Base-by-base conservation (phyloP, 176 grass and related monocot species). In the Eleusine indica region DNA sequence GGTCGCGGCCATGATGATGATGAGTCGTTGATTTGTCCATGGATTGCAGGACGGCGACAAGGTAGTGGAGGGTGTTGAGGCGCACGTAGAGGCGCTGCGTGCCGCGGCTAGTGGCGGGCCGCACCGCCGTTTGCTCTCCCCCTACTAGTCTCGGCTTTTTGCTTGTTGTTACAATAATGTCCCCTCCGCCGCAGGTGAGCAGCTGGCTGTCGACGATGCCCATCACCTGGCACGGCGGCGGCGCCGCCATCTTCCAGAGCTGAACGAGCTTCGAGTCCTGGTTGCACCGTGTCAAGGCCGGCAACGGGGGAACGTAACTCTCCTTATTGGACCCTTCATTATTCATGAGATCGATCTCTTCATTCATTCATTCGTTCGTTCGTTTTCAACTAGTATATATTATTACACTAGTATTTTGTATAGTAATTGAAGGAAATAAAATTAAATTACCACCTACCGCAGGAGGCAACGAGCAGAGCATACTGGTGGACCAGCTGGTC, bases 1-100 rank as follows among this genome's bases (percentile, higher is more conserved):
- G 25, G 25, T 25, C 25, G 25, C 57, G 75, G 1, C 12, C 38
- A 0, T 25, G 51, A 0, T 5, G 40, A 42, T 42, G 73, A 1
- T 4, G 25, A 25, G 39, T 2, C 21, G 58, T 0, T 37, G 88
- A 49, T 53, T 76, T 90, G 68, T 94, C 88, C 29, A 92, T 84
- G 83, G 82, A 78, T 30, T 90, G 82, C 69, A 95, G 78, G 56
- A 80, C 76, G 53, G 66, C 46, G 15, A 88, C 88, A n/a, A 95
- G 21, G 76, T 92, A 88, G 51, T 95, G 90, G 22, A 95, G 86
- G 48, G 90, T 95, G 85, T 95, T 95, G 83, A 95, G 85, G 5
- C 93, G 86, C 22, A 92, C 90, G 25, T 90, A 90, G 22, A 95
- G 85, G 30, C 93, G 93, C 49, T 95, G 93, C 28, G 88, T 95